Evolutionary conservation across 2,329 filamentous ascomycete species (phyloP), one percentile per base, ranked within the genome.

Genomic region (Sphaerulina musiva): DNA sequence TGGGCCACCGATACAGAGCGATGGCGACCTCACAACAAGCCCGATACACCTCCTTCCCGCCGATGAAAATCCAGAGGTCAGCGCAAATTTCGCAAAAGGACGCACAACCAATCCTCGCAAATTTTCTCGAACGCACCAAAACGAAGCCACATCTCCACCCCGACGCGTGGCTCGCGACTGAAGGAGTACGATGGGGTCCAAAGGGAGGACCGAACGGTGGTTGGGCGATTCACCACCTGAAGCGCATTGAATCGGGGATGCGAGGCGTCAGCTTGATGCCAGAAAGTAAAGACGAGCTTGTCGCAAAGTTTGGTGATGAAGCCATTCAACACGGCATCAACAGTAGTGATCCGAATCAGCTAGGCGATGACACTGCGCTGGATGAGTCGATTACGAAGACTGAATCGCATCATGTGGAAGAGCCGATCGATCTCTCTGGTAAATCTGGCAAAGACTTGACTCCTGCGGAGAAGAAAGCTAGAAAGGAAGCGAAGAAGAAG

Each of bases 141-240:
- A 64, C 65, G 4, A 65, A 70, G 54, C 66, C 75, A n/a, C 69
- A 75, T 62, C 68, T 77, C 6, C 76, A 78, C 62, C 76, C 76
- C 0, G 76, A 78, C 56, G 72, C 74, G 39, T 66, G 73, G 46
- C 70, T 78, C 41, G 72, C 68, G 12, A 65, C 70, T 8, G 68
- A 67, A 23, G 74, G 74, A 43, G 69, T 76, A 6, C 64, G 66
- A 10, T 76, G 73, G 62, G 68, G 69, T 20, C 68, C 73, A 12
- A 66, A 72, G 45, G 69, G 70, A 46, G 76, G 76, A 1, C 69
- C 73, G 0, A 64, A 61, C 14, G 75, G 76, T 42, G 73, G 75
- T 6, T 69, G 80, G n/a, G 70, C 74, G 11, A 69, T 82, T 49
- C 76, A 79, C 63, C 77, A 80, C 61, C 65, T 82, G 44, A 70